Base-by-base conservation (phyloP, 202 grass and related monocot genomes). In the Elaeis oleifera region DNA sequence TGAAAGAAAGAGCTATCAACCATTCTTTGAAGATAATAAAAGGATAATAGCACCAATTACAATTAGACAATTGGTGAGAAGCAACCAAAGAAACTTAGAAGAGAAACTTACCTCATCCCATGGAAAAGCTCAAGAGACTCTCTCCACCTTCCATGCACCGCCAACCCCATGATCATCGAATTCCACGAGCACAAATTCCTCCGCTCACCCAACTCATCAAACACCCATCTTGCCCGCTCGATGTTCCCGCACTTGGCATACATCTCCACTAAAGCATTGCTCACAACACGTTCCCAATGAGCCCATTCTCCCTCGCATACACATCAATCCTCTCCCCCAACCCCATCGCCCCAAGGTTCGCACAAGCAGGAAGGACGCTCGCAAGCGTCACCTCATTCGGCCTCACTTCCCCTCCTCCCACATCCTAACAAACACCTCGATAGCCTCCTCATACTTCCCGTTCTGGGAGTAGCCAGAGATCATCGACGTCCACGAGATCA, bases 341-440 rank as follows among this genome's bases (percentile, higher is more conserved):
- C 27, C 28, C 59, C 74, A 86, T 72, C 19, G 83, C 87, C 27
- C 83, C 87, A 0, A 86, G 70, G 5, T 64, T 74, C 0, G 79
- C 83, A 3, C 79, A 86, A 0, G 87, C 87, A 3, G 87, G 79
- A 49, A 90, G 62, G 14, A 86, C 76, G 0, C 83, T 80, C 49
- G 76, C 79, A n/a, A 90, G 54, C 0, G 87, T 90, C 55, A 83
- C 61, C 62, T 86, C 83, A 22, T 86, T 90, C 0, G 80, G 83
- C 36, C 48, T 27, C 23, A 75, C 70, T 15, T 68, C 54, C 0
- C 73, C 53, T 44, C 29, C 36, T 78, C 67, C 83, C 87, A 86
- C 83, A 90, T 90, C 18, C 79, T 61, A 39, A 78, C 19, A 79
- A 90, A 90, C 13, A 61, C 58, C 0, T 32, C 16, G n/a, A 90